Percentiles rank a stretch among this genome's conserved stretches.
These are phyloP conservation scores for Adansonia grandidieri DNA, from an alignment of 441 rosid species.

Conservation along the genomic window DNA sequence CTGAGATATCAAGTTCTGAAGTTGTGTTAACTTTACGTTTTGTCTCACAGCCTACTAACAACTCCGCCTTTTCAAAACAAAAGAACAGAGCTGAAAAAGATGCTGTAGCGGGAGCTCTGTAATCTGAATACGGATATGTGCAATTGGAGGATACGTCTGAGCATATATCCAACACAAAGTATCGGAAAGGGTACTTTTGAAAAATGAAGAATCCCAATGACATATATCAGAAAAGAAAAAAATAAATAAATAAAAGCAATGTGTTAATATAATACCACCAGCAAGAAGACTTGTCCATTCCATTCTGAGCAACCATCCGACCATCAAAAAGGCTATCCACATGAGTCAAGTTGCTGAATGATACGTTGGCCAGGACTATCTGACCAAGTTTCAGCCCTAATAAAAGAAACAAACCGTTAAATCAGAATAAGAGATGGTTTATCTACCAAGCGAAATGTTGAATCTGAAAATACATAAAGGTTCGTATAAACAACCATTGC, in stretches of 20 bases:
- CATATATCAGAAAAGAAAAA: no score
- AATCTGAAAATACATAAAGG: constrained; percentile 2
- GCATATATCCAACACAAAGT: no score
- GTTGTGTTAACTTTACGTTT: no score
- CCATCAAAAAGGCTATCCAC: background rate
- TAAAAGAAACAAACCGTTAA: background rate
- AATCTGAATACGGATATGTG: background rate
- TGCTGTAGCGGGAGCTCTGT: background rate
- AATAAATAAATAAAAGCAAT: background rate
- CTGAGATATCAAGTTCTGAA: no score
- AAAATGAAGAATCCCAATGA: no score
- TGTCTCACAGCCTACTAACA: background rate
- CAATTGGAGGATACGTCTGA: no score
- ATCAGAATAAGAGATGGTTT: background rate
- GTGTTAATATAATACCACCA: constrained; percentile 1
- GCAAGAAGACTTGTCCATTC: background rate
- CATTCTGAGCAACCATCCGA: background rate
- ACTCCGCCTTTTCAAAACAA: background rate
- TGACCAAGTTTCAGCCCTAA: constrained; percentile 12
- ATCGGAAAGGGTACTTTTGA: no score
- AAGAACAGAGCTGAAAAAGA: background rate
- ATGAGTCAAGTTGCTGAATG: constrained; percentile 2
- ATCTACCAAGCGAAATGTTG: background rate
- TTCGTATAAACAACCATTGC: background rate
- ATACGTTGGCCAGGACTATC: background rate